Evolutionary conservation across 2,329 filamentous ascomycete genomes (phyloP).

Genomic region (Xylaria hypoxylon): DNA sequence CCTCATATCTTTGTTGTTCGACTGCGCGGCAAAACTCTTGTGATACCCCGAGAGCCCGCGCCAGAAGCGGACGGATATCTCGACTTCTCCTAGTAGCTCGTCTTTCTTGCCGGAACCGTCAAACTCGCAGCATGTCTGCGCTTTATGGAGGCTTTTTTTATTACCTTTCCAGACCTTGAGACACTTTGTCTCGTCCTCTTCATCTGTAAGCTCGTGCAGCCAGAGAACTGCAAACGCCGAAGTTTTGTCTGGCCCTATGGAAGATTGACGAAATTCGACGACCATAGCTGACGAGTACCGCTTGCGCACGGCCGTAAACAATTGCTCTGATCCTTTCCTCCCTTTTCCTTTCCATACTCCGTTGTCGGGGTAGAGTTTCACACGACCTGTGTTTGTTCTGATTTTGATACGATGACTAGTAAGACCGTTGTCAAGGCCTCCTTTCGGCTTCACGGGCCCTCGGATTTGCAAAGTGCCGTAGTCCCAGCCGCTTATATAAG

Average conservation of each 20-base stretch:
- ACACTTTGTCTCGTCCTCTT: slow-evolving; percentile 69
- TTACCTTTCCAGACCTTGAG: slow-evolving; percentile 76
- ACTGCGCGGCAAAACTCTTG: slow-evolving; percentile 61
- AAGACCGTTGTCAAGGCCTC: slow-evolving; percentile 61
- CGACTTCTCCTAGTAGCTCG: slow-evolving; percentile 66
- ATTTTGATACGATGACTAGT: slow-evolving; percentile 67
- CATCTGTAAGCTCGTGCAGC: slow-evolving; percentile 76
- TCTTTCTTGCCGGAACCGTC: slow-evolving; percentile 64
- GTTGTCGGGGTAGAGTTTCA: slow-evolving; percentile 67
- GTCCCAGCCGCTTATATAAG: slow-evolving; percentile 73
- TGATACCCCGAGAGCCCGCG: slow-evolving; percentile 71
- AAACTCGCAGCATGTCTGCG: slow-evolving; percentile 53
- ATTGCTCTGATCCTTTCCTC: slow-evolving; percentile 53
- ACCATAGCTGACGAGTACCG: slow-evolving; percentile 69
- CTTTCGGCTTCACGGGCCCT: slow-evolving; percentile 60
- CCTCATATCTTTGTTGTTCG: slow-evolving; percentile 64
- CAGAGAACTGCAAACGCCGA: slow-evolving; percentile 73
- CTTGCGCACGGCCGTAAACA: slow-evolving; percentile 68
- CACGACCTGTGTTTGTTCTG: slow-evolving; percentile 66
- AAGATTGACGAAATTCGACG: slow-evolving; percentile 69
- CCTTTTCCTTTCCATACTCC: slow-evolving; percentile 65
- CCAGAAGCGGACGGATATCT: slow-evolving; percentile 70
- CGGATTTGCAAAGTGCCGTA: slow-evolving; percentile 76
- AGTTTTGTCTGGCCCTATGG: slow-evolving; percentile 64
- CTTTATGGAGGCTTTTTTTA: slow-evolving; percentile 58